Percentiles rank a stretch among this genome's conserved stretches.
These are phyloP conservation scores for Mycena rebaudengoi DNA, from an alignment of 768 basidiomycete species.

Conservation along the genomic window DNA sequence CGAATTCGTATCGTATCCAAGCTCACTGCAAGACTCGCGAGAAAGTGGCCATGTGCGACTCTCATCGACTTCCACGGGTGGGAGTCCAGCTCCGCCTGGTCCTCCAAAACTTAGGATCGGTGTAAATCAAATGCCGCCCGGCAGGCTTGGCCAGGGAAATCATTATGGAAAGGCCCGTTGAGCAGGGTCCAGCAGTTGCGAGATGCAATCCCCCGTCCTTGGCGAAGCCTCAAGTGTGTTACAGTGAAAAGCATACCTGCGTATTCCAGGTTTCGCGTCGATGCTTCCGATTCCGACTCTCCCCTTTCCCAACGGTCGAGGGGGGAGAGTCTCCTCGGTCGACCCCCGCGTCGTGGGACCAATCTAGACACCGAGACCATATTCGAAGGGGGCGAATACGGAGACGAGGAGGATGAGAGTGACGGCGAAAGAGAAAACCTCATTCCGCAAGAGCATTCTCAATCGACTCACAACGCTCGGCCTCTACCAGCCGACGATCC, in stretches of 20 bases:
- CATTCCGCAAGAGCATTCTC: constrained; percentile 19
- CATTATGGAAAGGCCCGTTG: constrained; percentile 15
- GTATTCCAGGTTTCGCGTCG: constrained; percentile 19
- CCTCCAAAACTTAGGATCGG: constrained; percentile 17
- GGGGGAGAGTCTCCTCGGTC: constrained; percentile 8
- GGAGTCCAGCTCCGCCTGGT: not conserved
- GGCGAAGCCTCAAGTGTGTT: constrained; percentile 17
- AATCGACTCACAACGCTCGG: constrained; percentile 14
- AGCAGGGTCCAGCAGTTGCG: not conserved
- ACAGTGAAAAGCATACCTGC: constrained; percentile 19
- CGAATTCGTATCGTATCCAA: constrained; percentile 26
- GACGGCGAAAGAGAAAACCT: constrained; percentile 21
- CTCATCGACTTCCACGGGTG: constrained; percentile 15
- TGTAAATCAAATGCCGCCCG: not conserved
- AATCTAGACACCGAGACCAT: constrained; percentile 19
- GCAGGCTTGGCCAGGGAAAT: constrained; percentile 22
- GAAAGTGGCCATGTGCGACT: constrained; percentile 26
- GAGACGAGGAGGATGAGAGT: constrained; percentile 12
- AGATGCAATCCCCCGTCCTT: constrained; percentile 16
- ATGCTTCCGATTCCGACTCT: constrained; percentile 23
- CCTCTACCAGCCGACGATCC: not conserved
- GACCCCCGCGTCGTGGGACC: not conserved
- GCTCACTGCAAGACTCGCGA: constrained; percentile 23
- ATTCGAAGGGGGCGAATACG: constrained; percentile 23
- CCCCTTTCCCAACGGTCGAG: constrained; percentile 19